Evolutionary conservation across 2,329 filamentous ascomycete genomes (phyloP).

Genomic region (Aureobasidium zeae): DNA sequence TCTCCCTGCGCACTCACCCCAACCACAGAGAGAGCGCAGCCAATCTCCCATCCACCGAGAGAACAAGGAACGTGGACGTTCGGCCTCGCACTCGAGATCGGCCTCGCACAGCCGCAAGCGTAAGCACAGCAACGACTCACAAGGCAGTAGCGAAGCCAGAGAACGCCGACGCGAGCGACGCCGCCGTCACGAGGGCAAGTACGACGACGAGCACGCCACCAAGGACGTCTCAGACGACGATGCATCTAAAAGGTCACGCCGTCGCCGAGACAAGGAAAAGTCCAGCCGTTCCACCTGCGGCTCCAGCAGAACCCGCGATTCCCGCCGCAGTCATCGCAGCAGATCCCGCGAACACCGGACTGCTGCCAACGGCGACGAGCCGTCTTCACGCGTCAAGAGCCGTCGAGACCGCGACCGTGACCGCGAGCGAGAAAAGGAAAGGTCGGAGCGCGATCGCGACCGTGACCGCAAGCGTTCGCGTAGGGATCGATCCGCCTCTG

Average conservation of each 20-base stretch:
- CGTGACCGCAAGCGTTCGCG: constrained; percentile 41
- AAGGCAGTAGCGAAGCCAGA: constrained; percentile 37
- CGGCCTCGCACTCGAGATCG: constrained; percentile 27
- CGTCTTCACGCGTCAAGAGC: constrained; percentile 6
- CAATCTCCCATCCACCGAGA: constrained; percentile 17
- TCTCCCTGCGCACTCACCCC: constrained; percentile 13
- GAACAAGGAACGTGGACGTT: constrained; percentile 13
- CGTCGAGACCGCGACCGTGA: constrained; percentile 13
- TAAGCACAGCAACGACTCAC: constrained; percentile 32
- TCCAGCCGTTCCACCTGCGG: constrained; percentile 40
- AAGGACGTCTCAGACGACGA: constrained; percentile 46
- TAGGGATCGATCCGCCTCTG: constrained; percentile 37
- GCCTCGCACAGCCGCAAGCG: constrained; percentile 39
- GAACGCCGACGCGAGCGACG: constrained; percentile 29
- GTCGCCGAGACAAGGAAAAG: constrained; percentile 38
- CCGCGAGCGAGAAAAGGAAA: constrained; percentile 18
- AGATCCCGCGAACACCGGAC: constrained; percentile 18
- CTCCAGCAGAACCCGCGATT: constrained; percentile 33
- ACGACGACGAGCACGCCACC: constrained; percentile 31
- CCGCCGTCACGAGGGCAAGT: constrained; percentile 41
- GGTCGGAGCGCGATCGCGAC: constrained; percentile 23
- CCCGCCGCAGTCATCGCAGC: constrained; percentile 33
- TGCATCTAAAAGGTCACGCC: constrained; percentile 49
- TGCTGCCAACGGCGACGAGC: neutral
- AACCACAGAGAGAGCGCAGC: constrained; percentile 16